A percentile compares a stretch with the other conserved stretches of the same genome.
phyloP scores from a whole-genome alignment of 441 rosid genomes.

The Melastoma candidum region DNA sequence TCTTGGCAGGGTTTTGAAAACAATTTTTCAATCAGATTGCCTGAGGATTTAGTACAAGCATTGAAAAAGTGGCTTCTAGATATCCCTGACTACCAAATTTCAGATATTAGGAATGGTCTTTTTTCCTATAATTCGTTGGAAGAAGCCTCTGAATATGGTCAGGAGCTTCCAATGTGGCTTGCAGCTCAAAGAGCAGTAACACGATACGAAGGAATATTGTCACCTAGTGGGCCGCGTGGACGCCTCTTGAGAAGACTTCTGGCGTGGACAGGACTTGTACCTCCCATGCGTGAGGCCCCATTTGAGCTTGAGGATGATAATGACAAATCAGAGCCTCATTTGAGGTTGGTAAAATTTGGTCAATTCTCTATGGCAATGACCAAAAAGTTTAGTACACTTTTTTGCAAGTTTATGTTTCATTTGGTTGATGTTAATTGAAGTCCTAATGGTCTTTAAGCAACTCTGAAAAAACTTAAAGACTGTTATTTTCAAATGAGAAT shows the following conservation, averaged over 20 bases:
- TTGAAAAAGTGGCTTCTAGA: slow-evolving; percentile 59
- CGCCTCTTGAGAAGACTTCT: slow-evolving; percentile 74
- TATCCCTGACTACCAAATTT: slow-evolving; percentile 41
- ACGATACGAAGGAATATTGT: slow-evolving; percentile 77
- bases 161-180: slow-evolving; percentile 73
- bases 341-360: slow-evolving; percentile 39
- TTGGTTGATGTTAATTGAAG: too few relatives aligned
- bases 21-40: slow-evolving; percentile 41
- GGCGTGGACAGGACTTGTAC: slow-evolving; percentile 55
- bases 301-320: slow-evolving; percentile 40
- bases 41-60: slow-evolving; percentile 39
- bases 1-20: slow-evolving; percentile 39
- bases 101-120: slow-evolving; percentile 36
- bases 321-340: slow-evolving; percentile 58
- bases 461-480: background rate
- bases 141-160: slow-evolving; percentile 42
- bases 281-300: slow-evolving; percentile 53
- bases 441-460: background rate
- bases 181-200: slow-evolving; percentile 94
- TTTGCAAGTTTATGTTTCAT: too few relatives aligned
- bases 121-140: slow-evolving; percentile 30
- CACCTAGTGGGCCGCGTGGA: slow-evolving; percentile 87
- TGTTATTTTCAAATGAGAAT: too few relatives aligned
- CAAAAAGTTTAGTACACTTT: too few relatives aligned
- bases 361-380: background rate